These are phyloP conservation scores for Solanum pennellii DNA, from an alignment of 257 asterid genomes.

Conservation along the genomic window DNA sequence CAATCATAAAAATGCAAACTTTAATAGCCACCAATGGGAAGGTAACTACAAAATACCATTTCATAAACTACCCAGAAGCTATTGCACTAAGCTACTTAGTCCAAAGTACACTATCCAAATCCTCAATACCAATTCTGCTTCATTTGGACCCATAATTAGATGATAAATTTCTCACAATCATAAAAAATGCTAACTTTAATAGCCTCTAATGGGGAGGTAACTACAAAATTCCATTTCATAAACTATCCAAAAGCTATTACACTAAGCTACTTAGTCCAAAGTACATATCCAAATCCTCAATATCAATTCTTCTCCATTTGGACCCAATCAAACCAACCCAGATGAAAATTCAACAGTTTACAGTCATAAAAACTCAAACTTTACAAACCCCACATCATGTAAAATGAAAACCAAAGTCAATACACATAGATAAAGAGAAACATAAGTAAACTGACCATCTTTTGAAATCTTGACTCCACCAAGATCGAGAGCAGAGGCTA, in stretches of 20 bases:
- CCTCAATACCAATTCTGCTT: not conserved
- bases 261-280: not conserved
- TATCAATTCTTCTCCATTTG: not conserved
- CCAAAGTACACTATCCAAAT: not conserved
- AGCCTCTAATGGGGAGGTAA: not conserved
- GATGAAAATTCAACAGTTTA: not conserved
- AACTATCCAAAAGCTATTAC: not conserved
- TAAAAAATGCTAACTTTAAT: not conserved
- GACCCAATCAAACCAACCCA: not conserved
- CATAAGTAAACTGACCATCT: not conserved
- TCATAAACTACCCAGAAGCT: not conserved
- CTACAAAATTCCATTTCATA: not conserved
- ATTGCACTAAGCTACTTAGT: not conserved
- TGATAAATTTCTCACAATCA: not conserved
- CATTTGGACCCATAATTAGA: not conserved
- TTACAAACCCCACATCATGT: not conserved
- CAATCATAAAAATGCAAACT: not conserved
- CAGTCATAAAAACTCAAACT: not conserved
- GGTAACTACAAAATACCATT: not conserved
- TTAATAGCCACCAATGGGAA: not conserved
- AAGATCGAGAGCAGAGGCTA: conserved; percentile 36
- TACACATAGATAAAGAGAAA: not conserved
- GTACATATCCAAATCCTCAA: not conserved
- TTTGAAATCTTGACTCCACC: conserved; percentile 45
- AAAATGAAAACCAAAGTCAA: not conserved